Base-by-base conservation (phyloP, 2,329 filamentous ascomycete species). In the Fonsecaea pugnacius region DNA sequence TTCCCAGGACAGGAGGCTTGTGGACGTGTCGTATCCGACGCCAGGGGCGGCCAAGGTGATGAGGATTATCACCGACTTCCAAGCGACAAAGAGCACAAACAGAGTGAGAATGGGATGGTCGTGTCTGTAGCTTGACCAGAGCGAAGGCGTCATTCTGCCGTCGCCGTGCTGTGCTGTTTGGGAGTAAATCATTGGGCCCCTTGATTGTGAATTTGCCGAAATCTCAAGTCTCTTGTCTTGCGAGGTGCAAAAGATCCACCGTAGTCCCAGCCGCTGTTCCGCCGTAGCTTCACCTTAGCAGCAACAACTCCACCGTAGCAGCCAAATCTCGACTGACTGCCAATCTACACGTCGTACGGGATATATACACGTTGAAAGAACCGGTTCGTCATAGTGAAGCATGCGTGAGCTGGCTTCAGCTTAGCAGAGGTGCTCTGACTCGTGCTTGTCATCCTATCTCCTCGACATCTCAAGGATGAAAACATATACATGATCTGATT, bases 21-120 rank as follows among this genome's bases (percentile, higher is more conserved):
- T 84, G 21, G 86, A 89, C 9, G 86, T 87, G 73, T 89, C 87
- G 75, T 89, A 89, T 56, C 86, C 86, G 18, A 79, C 78, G 4
- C 84, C 84, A 10, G 87, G 87, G 68, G 81, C 83, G 38, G 78
- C 72, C 18, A 78, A 72, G 48, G 83, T 78, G 32, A 85, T 71
- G 18, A 80, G 57, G 12, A 86, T 74, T 30, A 89, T 73, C 9
- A 87, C 53, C 3, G 74, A 63, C 72, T 89, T 89, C 86, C 86
- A 89, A 8, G 77, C 67, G 55, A 78, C 72, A 70, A 86, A 88
- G 2, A 79, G 24, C 1, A 33, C 33, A 38, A 50, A 63, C 2
- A 69, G 59, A 21, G 55, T 43, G 18, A 58, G n/a, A 32, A 65
- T 27, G 12, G 64, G 64, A 16, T 62, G 60, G 24, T 54, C 32